A percentile compares a stretch with the other conserved stretches of the same genome.
These are phyloP conservation scores for Mycena venus DNA, from an alignment of 768 basidiomycete genomes.

Conservation along the genomic window DNA sequence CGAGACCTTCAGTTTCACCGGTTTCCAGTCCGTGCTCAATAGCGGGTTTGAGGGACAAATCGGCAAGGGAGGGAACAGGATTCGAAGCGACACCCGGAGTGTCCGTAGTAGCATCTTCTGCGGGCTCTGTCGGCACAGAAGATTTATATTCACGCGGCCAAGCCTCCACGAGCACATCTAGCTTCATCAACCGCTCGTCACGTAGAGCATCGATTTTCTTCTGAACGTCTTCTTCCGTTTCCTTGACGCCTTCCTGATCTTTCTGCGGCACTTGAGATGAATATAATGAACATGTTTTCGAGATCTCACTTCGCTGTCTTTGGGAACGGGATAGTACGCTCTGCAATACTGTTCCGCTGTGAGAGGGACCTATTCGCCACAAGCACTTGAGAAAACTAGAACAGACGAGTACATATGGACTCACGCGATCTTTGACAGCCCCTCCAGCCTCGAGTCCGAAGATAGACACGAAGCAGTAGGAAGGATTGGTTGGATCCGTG, in stretches of 20 bases:
- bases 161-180: slow-evolving; percentile 38
- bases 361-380: slow-evolving; percentile 18
- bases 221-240: slow-evolving; percentile 29
- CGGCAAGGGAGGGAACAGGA: slow-evolving; percentile 40
- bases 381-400: not conserved
- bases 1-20: slow-evolving; percentile 40
- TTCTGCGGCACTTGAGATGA: not conserved
- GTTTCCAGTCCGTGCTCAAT: slow-evolving; percentile 38
- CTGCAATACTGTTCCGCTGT: slow-evolving; percentile 35
- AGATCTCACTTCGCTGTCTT: not conserved
- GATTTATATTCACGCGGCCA: slow-evolving; percentile 40
- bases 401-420: not conserved
- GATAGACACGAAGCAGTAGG: not conserved
- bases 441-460: not conserved
- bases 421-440: not conserved
- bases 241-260: not conserved
- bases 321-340: slow-evolving; percentile 32
- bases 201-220: slow-evolving; percentile 29
- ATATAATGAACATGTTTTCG: too few species aligned
- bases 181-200: slow-evolving; percentile 28
- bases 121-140: not conserved
- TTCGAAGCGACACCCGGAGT: not conserved
- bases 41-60: slow-evolving; percentile 43
- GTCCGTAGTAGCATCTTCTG: not conserved
- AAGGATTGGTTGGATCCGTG: slow-evolving; percentile 31